Evolutionary conservation across 768 basidiomycete species (phyloP).

Genomic region (Podaxis carcinomalis): DNA sequence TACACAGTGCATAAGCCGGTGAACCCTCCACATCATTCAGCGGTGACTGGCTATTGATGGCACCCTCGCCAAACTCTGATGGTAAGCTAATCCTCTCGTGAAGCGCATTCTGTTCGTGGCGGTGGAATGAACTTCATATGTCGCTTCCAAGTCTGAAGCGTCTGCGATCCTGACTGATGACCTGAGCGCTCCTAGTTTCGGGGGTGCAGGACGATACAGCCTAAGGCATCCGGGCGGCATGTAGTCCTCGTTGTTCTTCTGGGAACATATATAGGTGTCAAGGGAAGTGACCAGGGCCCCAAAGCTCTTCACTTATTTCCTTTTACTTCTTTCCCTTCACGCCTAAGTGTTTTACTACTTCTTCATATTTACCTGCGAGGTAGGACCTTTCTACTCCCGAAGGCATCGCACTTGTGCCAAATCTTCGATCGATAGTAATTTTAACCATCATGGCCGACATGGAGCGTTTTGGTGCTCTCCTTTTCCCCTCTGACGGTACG

Average conservation of each 20-base stretch:
- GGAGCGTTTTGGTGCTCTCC: conserved; percentile 60
- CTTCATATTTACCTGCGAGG: neutral
- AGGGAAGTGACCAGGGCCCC: neutral
- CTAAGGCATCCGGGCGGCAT: conserved; percentile 7
- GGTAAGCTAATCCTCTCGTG: neutral
- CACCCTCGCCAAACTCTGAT: neutral
- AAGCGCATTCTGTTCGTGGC: conserved; percentile 1
- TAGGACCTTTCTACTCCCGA: neutral
- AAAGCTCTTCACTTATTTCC: neutral
- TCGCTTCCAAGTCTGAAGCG: neutral
- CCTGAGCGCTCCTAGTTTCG: conserved; percentile 3
- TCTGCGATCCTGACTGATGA: conserved; percentile 9
- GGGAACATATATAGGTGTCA: conserved; percentile 6
- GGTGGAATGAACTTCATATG: conserved; percentile 7
- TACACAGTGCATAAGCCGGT: neutral
- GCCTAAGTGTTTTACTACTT: neutral
- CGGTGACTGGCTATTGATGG: neutral
- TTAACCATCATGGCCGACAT: conserved; percentile 55
- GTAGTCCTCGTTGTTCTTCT: conserved; percentile 11
- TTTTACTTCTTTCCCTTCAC: neutral
- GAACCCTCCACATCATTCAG: conserved; percentile 3
- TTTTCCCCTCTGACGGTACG: conserved; percentile 71
- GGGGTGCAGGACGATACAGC: neutral
- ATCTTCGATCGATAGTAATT: conserved; percentile 14
- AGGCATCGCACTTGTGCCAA: neutral